A percentile compares a stretch with the other conserved stretches of the same genome.
These are phyloP conservation scores for Tremella fuciformis DNA, from an alignment of 768 basidiomycete genomes.

Conservation along the genomic window DNA sequence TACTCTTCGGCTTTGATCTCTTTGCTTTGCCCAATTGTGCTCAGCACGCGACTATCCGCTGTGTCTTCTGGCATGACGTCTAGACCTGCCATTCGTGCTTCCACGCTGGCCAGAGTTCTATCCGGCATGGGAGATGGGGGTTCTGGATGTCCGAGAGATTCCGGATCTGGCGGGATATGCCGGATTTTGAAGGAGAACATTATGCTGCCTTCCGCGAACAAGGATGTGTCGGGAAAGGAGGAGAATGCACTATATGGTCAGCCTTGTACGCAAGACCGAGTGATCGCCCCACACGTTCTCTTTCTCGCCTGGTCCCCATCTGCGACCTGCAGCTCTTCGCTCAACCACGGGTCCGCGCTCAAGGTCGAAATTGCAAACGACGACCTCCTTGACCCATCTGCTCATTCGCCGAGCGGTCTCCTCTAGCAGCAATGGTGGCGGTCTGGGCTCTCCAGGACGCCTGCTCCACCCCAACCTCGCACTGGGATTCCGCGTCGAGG, in stretches of 20 bases:
- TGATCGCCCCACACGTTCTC: constrained; percentile 73
- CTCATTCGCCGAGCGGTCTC: constrained; percentile 25
- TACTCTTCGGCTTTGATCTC: constrained; percentile 50
- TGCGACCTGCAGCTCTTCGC: constrained; percentile 66
- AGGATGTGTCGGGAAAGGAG: constrained; percentile 82
- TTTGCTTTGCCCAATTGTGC: constrained; percentile 9
- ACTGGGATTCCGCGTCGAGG: constrained; percentile 13
- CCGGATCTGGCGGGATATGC: constrained; percentile 47
- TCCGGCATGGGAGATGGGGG: constrained; percentile 47
- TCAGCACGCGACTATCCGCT: not conserved
- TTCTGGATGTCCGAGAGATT: constrained; percentile 31
- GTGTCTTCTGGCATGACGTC: not conserved
- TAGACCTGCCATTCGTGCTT: not conserved
- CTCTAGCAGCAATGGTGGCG: constrained; percentile 34
- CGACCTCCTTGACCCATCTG: constrained; percentile 51
- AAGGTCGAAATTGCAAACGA: constrained; percentile 71
- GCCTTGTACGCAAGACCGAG: constrained; percentile 1
- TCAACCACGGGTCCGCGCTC: constrained; percentile 79
- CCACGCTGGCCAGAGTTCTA: not conserved
- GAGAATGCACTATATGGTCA: constrained; percentile 70
- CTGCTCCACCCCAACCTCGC: constrained; percentile 31
- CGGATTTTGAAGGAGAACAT: constrained; percentile 84
- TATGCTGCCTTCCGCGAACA: constrained; percentile 79
- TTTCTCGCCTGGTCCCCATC: constrained; percentile 64
- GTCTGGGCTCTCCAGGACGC: constrained; percentile 40